phyloP scores from a whole-genome alignment of 208 protist species.

The Trypanosoma platydactyli region DNA sequence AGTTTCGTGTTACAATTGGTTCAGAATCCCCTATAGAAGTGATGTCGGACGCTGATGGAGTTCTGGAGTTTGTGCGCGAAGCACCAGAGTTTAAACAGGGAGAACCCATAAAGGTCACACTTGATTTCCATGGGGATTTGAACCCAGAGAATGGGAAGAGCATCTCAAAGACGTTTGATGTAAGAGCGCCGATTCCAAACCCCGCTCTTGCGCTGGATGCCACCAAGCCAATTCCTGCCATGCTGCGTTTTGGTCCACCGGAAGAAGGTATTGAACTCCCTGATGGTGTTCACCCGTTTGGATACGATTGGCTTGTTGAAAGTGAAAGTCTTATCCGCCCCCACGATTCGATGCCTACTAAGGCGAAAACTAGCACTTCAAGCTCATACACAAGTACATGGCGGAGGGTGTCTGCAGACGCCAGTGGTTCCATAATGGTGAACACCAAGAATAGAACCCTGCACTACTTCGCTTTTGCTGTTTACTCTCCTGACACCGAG shows the following conservation, averaged over 20 bases:
- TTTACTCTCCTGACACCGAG: not conserved
- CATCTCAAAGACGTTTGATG: not conserved
- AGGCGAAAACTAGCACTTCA: not conserved
- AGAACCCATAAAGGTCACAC: not conserved
- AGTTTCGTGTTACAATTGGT: not conserved
- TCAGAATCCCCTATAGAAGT: not conserved
- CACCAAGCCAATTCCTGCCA: not conserved
- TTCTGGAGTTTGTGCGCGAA: conserved; percentile 11
- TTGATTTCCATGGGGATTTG: not conserved
- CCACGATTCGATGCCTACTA: not conserved
- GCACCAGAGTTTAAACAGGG: not conserved
- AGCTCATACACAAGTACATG: conserved; percentile 2
- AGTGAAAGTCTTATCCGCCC: not conserved
- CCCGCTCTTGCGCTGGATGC: conserved; percentile 1
- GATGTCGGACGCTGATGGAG: not conserved
- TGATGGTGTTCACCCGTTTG: not conserved
- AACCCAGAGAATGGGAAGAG: conserved; percentile 6
- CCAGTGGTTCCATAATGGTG: not conserved
- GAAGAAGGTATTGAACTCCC: conserved; percentile 1
- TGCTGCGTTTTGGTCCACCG: conserved; percentile 7
- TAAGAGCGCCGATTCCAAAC: conserved; percentile 3
- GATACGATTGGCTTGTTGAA: conserved; percentile 3
- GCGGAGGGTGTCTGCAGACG: not conserved
- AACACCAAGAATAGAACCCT: not conserved
- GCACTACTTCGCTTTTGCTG: conserved; percentile 13